phyloP scores from a whole-genome alignment of 1,284 basidiomycete genomes.

The Leccinum ponderosum region DNA sequence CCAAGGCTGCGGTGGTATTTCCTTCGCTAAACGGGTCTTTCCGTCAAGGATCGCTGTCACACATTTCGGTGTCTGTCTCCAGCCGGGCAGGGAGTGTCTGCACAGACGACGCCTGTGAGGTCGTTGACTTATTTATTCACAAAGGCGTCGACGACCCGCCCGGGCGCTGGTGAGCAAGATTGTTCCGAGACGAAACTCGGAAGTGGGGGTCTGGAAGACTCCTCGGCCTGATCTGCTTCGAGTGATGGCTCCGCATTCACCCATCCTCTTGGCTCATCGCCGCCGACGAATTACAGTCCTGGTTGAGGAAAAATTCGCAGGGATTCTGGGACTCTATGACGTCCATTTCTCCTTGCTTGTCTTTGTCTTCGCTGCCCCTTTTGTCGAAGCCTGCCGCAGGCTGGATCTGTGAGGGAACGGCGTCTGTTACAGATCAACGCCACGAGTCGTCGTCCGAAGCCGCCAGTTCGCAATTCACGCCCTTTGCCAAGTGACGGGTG shows the following conservation, averaged over 20 bases:
- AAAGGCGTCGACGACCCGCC: background rate
- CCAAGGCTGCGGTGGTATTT: conserved; percentile 18
- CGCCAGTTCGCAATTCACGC: no score
- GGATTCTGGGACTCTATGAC: conserved; percentile 32
- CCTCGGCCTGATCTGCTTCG: background rate
- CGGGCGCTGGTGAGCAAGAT: no score
- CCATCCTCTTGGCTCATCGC: conserved; percentile 12
- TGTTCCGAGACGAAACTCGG: no score
- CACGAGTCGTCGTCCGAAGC: no score
- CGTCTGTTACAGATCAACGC: no score
- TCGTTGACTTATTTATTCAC: conserved; percentile 1
- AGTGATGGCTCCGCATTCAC: background rate
- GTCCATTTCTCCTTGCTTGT: conserved; percentile 24
- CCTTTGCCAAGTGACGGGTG: no score
- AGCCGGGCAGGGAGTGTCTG: conserved; percentile 5
- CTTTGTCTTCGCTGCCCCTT: conserved; percentile 19
- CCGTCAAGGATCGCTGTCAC: conserved; percentile 11
- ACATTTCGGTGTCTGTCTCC: background rate
- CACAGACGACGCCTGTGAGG: conserved; percentile 13
- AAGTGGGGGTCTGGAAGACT: no score
- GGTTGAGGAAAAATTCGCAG: conserved; percentile 24
- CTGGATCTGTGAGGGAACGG: no score
- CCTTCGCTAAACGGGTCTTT: conserved; percentile 29
- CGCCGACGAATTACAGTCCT: conserved; percentile 8
- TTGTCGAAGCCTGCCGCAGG: conserved; percentile 7